Conservation (phyloP, 805 yeast genomes). For the Nakazawaea holstii region DNA sequence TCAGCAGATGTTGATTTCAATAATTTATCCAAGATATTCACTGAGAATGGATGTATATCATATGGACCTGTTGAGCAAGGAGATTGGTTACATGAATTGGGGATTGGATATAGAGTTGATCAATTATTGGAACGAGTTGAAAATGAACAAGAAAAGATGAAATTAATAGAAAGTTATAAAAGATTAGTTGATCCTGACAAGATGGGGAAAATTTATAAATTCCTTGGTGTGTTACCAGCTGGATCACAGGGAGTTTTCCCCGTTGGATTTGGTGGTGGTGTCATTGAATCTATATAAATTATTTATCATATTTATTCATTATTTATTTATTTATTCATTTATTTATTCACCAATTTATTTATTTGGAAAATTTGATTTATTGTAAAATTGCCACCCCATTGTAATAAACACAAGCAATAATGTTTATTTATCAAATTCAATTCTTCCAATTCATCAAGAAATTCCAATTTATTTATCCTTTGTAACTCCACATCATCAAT, state of each 20-base stretch:
- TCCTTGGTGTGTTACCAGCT: constrained; percentile 54
- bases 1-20: constrained; percentile 82
- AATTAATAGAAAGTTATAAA: constrained; percentile 50
- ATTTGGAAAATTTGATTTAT: constrained; percentile 1
- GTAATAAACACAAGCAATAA: constrained; percentile 38
- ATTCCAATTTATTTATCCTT: constrained; percentile 50
- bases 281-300: constrained; percentile 1
- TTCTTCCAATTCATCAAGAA: constrained; percentile 75
- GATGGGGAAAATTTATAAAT: constrained; percentile 79
- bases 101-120: constrained; percentile 65
- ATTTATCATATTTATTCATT: constrained; percentile 1
- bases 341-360: constrained; percentile 1
- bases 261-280: constrained; percentile 48
- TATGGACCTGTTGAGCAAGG: constrained; percentile 72
- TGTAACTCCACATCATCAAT: constrained; percentile 30
- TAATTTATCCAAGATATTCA: constrained; percentile 39
- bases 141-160: constrained; percentile 38
- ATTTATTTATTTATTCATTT: constrained; percentile 2
- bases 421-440: constrained; percentile 55
- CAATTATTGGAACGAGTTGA: constrained; percentile 43
- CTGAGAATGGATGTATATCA: constrained; percentile 17
- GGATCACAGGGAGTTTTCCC: constrained; percentile 30
- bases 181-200: constrained; percentile 58
- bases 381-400: constrained; percentile 18
- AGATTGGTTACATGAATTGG: constrained; percentile 71